Evolutionary conservation across 257 asterid genomes (phyloP), one percentile per base, ranked within the genome.

Genomic region (Datura wrightii): DNA sequence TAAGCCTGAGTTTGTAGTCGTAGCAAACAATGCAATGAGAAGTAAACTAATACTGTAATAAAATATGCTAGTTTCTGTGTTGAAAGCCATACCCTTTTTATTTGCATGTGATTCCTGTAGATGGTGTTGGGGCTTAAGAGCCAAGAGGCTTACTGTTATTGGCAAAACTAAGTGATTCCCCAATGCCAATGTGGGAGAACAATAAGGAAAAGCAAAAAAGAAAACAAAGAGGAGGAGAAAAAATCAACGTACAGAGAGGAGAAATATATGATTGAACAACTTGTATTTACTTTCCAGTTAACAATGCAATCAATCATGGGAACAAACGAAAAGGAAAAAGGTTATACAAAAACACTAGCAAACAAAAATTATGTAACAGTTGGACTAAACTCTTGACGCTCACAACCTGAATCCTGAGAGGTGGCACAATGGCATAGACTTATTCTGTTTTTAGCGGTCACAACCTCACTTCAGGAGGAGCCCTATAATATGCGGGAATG

Each of bases 401-500:
- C 82, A 11, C 59, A 52, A 52, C 63, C 65, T 52, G 82, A 34
- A 52, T 78, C 52, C 82, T 15, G 65, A 78, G 82, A 78, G 65
- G 60, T 48, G 62, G 48, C 42, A 78, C 10, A 78, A 54, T 34
- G 65, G 65, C 82, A 52, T 14, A 78, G 82, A 65, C 82, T 78
- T 78, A 78, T 52, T 34, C 65, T 52, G 65, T 13, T 78, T 78
- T 4, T 14, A 34, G 16, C 48, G 34, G 65, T 78, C 52, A 78
- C 82, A 52, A 79, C 6, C 82, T 88, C 84, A 88, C 37, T 88
- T 85, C 44, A 42, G 89, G 91, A 41, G 91, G 90, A 82, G 86
- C 88, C 85, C 92, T 85, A 41, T 92, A 88, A 60, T 90, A 92
- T 37, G 95, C 95, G 14, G 92, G 90, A 84, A 89, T 85, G 0